Base-by-base conservation (phyloP, 192 early-diverging fungal species). In the Podila minutissima region DNA sequence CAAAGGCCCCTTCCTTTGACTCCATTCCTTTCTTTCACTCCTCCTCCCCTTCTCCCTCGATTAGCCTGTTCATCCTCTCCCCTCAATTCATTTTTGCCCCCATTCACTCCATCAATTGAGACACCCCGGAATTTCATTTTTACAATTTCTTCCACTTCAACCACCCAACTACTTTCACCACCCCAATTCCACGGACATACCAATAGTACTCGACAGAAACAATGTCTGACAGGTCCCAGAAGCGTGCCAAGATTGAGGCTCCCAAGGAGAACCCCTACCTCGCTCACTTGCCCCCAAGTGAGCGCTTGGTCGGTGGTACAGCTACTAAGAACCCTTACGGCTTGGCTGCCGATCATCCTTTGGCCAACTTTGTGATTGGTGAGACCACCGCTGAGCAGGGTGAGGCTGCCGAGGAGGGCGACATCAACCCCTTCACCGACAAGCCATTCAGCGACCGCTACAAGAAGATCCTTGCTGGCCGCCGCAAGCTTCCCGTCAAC, bases 401-500 rank as follows among this genome's bases (percentile, higher is more conserved):
- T 32, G 94, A 93, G 77, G 85, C 85, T 19, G 79, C 89, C 22
- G 97, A 98, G 74, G 85, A 94, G 51, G 93, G 88, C 41, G 37
- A 63, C 8, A 63, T 76, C 73, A 99, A 96, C 86, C 92, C 91
- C 19, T 96, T 95, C 75, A 99, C 91, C 1, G 92, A 91, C 17
- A 88, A 89, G 58, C 82, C 89, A 20, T 99, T 91, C 84, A 90
- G 92, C 28, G 87, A 92, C 26, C 92, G 92, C 72, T 99, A 99
- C 86, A 86, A 86, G 53, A 88, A 93, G 55, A 98, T 99, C 70
- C 86, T 99, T 65, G 84, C 83, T 41, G 94, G 92, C 72, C 92
- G 98, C 41, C 89, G 94, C 59, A 91, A 92, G 50, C 92, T 99
- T 41, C 98, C 98, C 33, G 97, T 99, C 24, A 93, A 98, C 85